These are phyloP conservation scores for Capronia coronata DNA, from an alignment of 2,329 filamentous ascomycete species.

Conservation along the genomic window DNA sequence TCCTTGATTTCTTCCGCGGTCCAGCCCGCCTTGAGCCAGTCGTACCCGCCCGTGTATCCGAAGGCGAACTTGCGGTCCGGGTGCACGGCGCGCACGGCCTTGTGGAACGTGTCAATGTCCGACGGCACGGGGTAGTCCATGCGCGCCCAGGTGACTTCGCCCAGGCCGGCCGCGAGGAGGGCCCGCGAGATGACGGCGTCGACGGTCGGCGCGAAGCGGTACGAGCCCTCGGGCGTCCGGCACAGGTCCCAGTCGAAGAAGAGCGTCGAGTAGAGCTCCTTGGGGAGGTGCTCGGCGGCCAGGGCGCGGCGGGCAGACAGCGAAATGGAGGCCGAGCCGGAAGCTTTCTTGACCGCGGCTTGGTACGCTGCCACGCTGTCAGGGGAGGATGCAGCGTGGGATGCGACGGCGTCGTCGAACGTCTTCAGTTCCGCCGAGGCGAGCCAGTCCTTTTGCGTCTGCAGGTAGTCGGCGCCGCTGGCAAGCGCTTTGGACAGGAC, in stretches of 20 bases:
- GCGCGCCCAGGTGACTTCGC: constrained; percentile 12
- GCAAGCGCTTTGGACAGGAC: constrained; percentile 4
- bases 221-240: constrained; percentile 7
- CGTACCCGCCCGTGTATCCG: constrained; percentile 6
- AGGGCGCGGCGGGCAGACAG: constrained; percentile 1
- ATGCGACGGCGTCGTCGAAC: constrained; percentile 7
- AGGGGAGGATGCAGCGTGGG: neutral
- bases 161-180: constrained; percentile 5
- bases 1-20: constrained; percentile 8
- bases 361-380: constrained; percentile 7
- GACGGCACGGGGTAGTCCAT: constrained; percentile 8
- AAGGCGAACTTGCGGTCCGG: constrained; percentile 11
- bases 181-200: constrained; percentile 7
- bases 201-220: constrained; percentile 7
- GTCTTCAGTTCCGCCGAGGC: constrained; percentile 8
- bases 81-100: neutral
- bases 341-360: neutral
- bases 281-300: neutral
- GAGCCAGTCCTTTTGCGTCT: constrained; percentile 6
- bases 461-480: neutral
- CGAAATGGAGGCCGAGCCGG: neutral
- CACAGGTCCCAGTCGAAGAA: constrained; percentile 9
- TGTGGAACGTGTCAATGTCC: constrained; percentile 9
- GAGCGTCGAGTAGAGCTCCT: neutral
- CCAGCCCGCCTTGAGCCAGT: constrained; percentile 9